These are phyloP conservation scores for Geotrichum carabidarum DNA, from an alignment of 1,139 yeast genomes.

Conservation along the genomic window DNA sequence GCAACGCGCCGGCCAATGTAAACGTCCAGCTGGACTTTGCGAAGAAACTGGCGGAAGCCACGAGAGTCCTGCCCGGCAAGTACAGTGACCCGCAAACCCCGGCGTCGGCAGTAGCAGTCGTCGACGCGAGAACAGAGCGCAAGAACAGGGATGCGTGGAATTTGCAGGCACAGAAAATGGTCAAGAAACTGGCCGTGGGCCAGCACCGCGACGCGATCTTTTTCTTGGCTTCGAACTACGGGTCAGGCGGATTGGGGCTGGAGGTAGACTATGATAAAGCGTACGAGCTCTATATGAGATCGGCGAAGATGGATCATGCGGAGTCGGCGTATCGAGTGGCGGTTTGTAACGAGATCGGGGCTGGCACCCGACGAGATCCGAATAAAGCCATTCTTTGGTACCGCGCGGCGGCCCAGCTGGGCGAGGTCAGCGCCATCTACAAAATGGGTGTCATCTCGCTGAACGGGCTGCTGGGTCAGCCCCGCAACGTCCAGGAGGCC, in stretches of 20 bases:
- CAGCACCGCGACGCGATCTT: slow-evolving; percentile 49
- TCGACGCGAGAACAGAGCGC: slow-evolving; percentile 43
- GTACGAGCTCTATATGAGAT: slow-evolving; percentile 51
- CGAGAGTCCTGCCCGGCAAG: slow-evolving; percentile 30
- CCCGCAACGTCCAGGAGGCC: slow-evolving; percentile 46
- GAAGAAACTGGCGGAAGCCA: slow-evolving; percentile 36
- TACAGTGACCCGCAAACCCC: slow-evolving; percentile 37
- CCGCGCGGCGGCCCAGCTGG: slow-evolving; percentile 52
- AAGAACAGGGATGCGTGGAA: slow-evolving; percentile 52
- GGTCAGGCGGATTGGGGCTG: slow-evolving; percentile 51
- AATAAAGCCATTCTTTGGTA: slow-evolving; percentile 51
- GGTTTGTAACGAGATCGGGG: slow-evolving; percentile 62
- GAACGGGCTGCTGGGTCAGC: slow-evolving; percentile 46
- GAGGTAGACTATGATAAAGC: slow-evolving; percentile 56
- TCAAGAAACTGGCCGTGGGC: slow-evolving; percentile 46
- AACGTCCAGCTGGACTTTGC: slow-evolving; percentile 39
- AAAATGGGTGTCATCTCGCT: slow-evolving; percentile 60
- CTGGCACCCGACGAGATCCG: slow-evolving; percentile 48
- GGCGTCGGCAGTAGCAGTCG: slow-evolving; percentile 22
- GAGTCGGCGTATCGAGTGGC: slow-evolving; percentile 63
- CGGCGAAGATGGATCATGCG: slow-evolving; percentile 53
- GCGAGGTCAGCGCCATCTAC: slow-evolving; percentile 59
- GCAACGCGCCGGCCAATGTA: slow-evolving; percentile 33
- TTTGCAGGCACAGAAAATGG: slow-evolving; percentile 53
- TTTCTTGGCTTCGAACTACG: slow-evolving; percentile 56